Base-by-base conservation (phyloP, 2,329 filamentous ascomycete genomes). In the Diplodia intermedia region DNA sequence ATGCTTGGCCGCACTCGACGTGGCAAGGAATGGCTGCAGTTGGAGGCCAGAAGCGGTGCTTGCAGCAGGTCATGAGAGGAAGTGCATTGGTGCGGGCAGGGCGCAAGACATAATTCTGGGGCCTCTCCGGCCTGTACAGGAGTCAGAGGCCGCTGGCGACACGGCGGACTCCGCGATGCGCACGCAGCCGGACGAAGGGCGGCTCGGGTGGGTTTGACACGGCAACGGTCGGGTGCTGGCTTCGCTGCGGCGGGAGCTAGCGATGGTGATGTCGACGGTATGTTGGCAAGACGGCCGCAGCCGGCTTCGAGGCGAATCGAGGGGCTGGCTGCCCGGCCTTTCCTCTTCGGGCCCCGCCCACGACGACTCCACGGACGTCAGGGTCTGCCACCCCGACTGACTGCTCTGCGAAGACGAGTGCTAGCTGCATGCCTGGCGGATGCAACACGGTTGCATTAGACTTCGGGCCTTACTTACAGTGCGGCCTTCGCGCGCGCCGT, bases 1-100 rank as follows among this genome's bases (percentile, higher is more conserved):
- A 29, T 62, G 57, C 57, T 52, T 63, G 60, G 60, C n/a, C 60
- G 14, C 36, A 52, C 29, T 52, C 60, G 38, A 63, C 36, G 20
- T 15, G 31, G 47, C 40, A 49, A 20, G 57, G 60, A 26, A 52
- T 18, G 18, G 40, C 55, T 50, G 60, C 60, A 18, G 60, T 33
- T 47, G 29, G 26, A 33, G 47, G 60, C 29, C n/a, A 63, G 60
- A 52, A 49, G 26, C 11, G 31, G 47, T 33, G 43, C 55, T 23
- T n/a, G 36, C 8, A 43, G 55, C 36, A n/a, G 55, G 55, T 26
- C 36, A n/a, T 31, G 55, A 18, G 55, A 40, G 55, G 36, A 11
- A 11, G 52, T 33, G 23, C 52, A 52, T 23, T 26, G 49, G 23
- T 36, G 53, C 53, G 29, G 53, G 14, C 29, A 36, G 53, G 26